These are phyloP conservation scores for Neltuma alba DNA, from an alignment of 306 rosid species.

Conservation along the genomic window DNA sequence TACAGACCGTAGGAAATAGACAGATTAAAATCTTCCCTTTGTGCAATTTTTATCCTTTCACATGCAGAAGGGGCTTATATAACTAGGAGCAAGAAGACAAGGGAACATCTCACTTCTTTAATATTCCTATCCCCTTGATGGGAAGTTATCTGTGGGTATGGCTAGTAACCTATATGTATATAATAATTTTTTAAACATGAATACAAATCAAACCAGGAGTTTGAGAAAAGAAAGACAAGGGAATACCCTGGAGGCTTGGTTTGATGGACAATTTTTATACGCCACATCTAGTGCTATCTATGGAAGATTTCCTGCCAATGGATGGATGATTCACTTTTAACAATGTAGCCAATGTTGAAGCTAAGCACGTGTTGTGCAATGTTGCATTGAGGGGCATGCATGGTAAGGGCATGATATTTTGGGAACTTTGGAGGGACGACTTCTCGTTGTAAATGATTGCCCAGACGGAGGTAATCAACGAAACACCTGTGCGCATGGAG, in stretches of 20 bases:
- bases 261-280: background rate
- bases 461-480: background rate
- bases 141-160: constrained; percentile 30
- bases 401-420: background rate
- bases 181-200: no score
- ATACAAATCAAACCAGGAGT: no score
- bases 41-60: no score
- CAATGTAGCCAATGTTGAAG: background rate
- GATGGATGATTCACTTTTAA: constrained; percentile 8
- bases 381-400: background rate
- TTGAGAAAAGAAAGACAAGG: no score
- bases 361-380: background rate
- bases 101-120: background rate
- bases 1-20: no score
- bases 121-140: constrained; percentile 8
- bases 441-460: background rate
- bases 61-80: background rate
- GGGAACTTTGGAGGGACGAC: background rate
- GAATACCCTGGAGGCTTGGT: no score
- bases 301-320: background rate
- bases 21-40: no score
- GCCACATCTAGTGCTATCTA: background rate
- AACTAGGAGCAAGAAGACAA: background rate
- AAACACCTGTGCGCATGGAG: background rate
- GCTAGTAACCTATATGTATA: background rate